These are phyloP conservation scores for Xylariaceae sp. DNA, from an alignment of 2,329 filamentous ascomycete genomes.

Conservation along the genomic window DNA sequence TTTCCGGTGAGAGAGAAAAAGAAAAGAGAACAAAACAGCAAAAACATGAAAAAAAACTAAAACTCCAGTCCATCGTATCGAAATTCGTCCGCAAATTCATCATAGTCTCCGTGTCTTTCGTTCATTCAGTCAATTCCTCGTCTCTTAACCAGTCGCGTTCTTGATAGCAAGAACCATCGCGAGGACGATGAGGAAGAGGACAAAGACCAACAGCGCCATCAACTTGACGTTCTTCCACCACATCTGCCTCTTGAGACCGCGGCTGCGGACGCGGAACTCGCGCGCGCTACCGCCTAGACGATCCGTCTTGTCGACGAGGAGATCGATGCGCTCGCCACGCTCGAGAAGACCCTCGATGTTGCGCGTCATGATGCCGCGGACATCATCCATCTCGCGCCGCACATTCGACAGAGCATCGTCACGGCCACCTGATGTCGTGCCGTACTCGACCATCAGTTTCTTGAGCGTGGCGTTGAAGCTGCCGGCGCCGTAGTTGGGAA, in stretches of 20 bases:
- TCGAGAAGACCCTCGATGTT: slow-evolving; percentile 89
- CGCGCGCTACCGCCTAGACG: slow-evolving; percentile 78
- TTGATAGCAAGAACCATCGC: slow-evolving; percentile 52
- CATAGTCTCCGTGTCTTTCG: no score
- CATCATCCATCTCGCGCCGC: slow-evolving; percentile 85
- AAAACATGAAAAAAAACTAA: neutral
- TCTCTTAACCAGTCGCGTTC: slow-evolving; percentile 32
- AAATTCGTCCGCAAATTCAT: neutral
- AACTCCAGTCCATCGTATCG: neutral
- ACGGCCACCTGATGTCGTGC: slow-evolving; percentile 67
- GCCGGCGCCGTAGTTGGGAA: slow-evolving; percentile 86
- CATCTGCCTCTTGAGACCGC: slow-evolving; percentile 86
- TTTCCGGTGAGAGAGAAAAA: neutral
- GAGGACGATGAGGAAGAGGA: slow-evolving; percentile 55
- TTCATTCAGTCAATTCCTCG: neutral
- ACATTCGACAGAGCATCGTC: slow-evolving; percentile 80
- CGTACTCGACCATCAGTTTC: slow-evolving; percentile 75
- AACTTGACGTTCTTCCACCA: slow-evolving; percentile 99
- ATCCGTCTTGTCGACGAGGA: slow-evolving; percentile 96
- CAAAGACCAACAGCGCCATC: slow-evolving; percentile 72
- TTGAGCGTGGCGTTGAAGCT: slow-evolving; percentile 79
- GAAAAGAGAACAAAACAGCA: neutral
- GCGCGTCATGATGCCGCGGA: slow-evolving; percentile 88
- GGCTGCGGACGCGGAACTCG: slow-evolving; percentile 84
- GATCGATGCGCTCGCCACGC: slow-evolving; percentile 85